phyloP scores from a whole-genome alignment of 192 early-diverging fungal species.

The Glomus cerebriforme region DNA sequence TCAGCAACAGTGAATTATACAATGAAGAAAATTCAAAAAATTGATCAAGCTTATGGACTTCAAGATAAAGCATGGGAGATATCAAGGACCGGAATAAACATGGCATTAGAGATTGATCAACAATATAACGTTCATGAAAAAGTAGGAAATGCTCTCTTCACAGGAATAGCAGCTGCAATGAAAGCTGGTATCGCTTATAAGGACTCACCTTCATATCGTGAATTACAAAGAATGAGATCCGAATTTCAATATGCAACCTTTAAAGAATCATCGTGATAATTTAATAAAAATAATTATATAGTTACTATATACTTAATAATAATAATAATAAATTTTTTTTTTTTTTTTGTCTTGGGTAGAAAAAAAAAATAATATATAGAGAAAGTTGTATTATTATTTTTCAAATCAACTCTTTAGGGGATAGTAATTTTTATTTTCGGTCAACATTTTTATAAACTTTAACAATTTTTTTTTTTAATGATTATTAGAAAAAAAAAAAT shows the following conservation, averaged over 20 bases:
- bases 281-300: not conserved
- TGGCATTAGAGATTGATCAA: constrained; percentile 55
- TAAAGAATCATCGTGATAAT: not conserved
- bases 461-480: too few relatives aligned
- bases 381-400: too few relatives aligned
- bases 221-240: constrained; percentile 9
- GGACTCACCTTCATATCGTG: constrained; percentile 46
- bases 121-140: constrained; percentile 56
- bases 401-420: too few relatives aligned
- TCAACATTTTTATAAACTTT: too few relatives aligned
- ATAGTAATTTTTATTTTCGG: too few relatives aligned
- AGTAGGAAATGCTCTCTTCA: constrained; percentile 50
- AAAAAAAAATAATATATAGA: too few relatives aligned
- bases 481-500: too few relatives aligned
- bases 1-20: constrained; percentile 39
- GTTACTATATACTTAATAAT: not conserved
- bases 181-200: constrained; percentile 55
- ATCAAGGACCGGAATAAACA: constrained; percentile 46
- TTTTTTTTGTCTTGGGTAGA: too few relatives aligned
- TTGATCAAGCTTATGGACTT: constrained; percentile 52
- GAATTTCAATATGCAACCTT: not conserved
- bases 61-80: constrained; percentile 55
- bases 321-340: too few relatives aligned
- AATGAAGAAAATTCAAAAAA: constrained; percentile 38
- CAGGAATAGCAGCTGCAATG: constrained; percentile 46